These are phyloP conservation scores for Dendrothele bispora DNA, from an alignment of 768 basidiomycete genomes.

Conservation along the genomic window DNA sequence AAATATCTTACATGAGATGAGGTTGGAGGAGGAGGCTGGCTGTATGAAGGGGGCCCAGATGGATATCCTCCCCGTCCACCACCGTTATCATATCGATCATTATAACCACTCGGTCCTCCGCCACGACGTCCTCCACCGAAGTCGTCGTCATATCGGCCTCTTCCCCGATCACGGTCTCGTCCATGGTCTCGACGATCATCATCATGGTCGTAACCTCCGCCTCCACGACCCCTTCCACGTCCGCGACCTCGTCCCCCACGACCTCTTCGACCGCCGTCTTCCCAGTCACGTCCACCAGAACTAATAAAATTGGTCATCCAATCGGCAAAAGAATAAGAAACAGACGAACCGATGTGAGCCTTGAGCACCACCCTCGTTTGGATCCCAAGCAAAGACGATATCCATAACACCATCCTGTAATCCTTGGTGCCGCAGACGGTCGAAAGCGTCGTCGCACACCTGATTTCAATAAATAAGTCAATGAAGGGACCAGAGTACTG, in stretches of 20 bases:
- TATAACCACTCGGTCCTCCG: neutral
- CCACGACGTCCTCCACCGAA: constrained; percentile 30
- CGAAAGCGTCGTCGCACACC: constrained; percentile 79
- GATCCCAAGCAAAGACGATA: constrained; percentile 84
- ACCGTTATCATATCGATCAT: constrained; percentile 26
- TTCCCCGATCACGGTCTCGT: constrained; percentile 46
- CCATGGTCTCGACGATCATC: constrained; percentile 50
- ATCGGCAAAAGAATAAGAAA: too few species aligned
- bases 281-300: constrained; percentile 47
- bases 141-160: constrained; percentile 43
- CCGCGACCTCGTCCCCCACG: constrained; percentile 36
- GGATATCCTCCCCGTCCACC: constrained; percentile 8
- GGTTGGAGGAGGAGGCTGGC: constrained; percentile 30
- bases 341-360: constrained; percentile 38
- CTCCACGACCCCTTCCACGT: constrained; percentile 42
- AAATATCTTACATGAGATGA: constrained; percentile 21
- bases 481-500: neutral
- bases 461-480: constrained; percentile 25
- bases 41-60: constrained; percentile 24
- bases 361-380: constrained; percentile 51
- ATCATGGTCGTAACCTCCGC: constrained; percentile 45
- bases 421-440: constrained; percentile 76
- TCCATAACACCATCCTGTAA: constrained; percentile 88
- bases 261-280: constrained; percentile 38
- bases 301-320: too few species aligned